Percentiles rank a stretch among this genome's conserved stretches.
phyloP scores from a whole-genome alignment of 2,329 filamentous ascomycete species.

The Fusarium sp. region DNA sequence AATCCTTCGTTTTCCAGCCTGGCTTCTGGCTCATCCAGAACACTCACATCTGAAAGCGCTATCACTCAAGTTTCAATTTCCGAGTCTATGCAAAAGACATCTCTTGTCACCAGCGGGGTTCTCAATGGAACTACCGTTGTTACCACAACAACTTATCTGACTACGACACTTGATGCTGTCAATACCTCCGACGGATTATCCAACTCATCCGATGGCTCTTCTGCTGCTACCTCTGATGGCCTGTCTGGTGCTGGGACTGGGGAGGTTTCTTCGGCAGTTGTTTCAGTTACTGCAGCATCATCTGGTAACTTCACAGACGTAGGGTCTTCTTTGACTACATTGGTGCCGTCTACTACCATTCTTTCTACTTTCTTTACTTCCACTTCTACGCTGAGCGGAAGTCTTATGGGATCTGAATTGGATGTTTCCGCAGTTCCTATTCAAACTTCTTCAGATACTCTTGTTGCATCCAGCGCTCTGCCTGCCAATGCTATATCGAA shows the following conservation, averaged over 20 bases:
- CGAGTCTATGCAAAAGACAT: background rate
- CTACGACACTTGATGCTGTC: background rate
- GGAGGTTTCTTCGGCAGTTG: background rate
- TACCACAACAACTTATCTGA: constrained; percentile 21
- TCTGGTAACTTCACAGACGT: constrained; percentile 5
- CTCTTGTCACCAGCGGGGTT: background rate
- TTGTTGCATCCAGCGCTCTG: constrained; percentile 19
- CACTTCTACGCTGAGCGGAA: background rate
- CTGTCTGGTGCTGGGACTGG: constrained; percentile 6
- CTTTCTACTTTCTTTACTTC: constrained; percentile 8
- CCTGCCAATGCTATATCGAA: constrained; percentile 15
- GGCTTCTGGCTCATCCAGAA: background rate
- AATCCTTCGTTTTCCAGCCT: background rate
- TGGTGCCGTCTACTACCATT: constrained; percentile 1
- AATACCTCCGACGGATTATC: background rate
- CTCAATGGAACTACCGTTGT: background rate
- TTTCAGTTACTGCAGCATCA: background rate
- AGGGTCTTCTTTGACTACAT: background rate
- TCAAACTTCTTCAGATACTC: background rate
- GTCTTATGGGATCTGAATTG: background rate
- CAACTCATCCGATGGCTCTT: background rate
- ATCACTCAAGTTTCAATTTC: background rate
- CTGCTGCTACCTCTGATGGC: background rate
- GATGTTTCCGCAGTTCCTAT: background rate
- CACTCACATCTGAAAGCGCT: background rate